Conservation (phyloP, 108 stramenopile genomes). For the Skeletonema potamos region DNA sequence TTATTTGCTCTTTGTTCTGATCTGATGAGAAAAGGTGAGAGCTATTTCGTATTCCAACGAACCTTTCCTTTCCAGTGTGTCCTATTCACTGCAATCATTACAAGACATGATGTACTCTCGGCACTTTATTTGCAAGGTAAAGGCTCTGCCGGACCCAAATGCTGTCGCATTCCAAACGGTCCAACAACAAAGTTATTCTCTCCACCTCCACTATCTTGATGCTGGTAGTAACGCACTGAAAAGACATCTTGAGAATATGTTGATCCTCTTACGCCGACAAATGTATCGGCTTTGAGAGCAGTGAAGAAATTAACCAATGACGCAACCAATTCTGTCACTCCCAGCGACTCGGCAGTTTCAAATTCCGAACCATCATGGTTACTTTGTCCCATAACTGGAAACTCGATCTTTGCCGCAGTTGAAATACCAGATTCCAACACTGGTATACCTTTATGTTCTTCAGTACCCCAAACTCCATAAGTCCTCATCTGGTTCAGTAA, state of each 20-base stretch:
- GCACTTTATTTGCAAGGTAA: not conserved
- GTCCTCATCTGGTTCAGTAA: constrained; percentile 23
- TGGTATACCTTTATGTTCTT: constrained; percentile 14
- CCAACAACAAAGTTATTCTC: constrained; percentile 28
- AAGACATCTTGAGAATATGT: constrained; percentile 69
- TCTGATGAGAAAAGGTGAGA: too few relatives aligned
- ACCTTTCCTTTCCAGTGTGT: too few relatives aligned
- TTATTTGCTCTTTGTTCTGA: too few relatives aligned
- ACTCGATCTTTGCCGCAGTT: constrained; percentile 34
- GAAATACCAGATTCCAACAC: constrained; percentile 66
- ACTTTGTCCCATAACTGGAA: constrained; percentile 13
- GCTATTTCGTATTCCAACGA: too few relatives aligned
- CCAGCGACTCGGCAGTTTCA: constrained; percentile 13
- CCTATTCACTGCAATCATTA: too few relatives aligned
- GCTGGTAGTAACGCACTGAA: constrained; percentile 65
- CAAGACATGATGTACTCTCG: too few relatives aligned
- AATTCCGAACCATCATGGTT: constrained; percentile 24
- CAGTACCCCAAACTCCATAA: constrained; percentile 8
- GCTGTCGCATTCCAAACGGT: constrained; percentile 19
- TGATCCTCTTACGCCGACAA: constrained; percentile 64
- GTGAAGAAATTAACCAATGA: constrained; percentile 71
- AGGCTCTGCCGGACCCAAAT: constrained; percentile 20
- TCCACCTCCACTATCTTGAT: constrained; percentile 21
- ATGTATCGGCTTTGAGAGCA: constrained; percentile 51
- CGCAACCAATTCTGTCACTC: constrained; percentile 47